These are phyloP conservation scores for Cystobasidium onofrii DNA, from an alignment of 768 basidiomycete genomes.

Conservation along the genomic window DNA sequence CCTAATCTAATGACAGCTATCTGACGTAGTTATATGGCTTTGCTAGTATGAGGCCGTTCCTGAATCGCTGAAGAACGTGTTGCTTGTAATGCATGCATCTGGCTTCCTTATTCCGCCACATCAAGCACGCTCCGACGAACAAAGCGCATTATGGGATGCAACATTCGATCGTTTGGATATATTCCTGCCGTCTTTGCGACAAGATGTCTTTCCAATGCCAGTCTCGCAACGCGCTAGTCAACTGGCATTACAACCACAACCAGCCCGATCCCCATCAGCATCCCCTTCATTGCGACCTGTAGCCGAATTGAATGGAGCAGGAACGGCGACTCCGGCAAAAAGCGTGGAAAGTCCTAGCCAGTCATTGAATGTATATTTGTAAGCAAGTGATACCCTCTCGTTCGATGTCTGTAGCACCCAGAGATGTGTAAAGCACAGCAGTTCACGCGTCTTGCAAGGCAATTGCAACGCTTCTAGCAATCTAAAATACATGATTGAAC, in stretches of 20 bases:
- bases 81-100: conserved; percentile 90
- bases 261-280: conserved; percentile 7
- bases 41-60: conserved; percentile 82
- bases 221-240: conserved; percentile 21
- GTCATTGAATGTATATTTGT: conserved; percentile 3
- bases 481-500: not conserved
- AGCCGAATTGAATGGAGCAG: not conserved
- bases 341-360: not conserved
- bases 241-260: conserved; percentile 23
- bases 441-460: too few relatives aligned
- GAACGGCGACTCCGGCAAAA: not conserved
- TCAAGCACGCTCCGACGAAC: conserved; percentile 52
- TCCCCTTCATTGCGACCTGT: conserved; percentile 8
- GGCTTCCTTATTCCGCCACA: conserved; percentile 65
- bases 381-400: not conserved
- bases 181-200: conserved; percentile 83
- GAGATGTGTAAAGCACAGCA: not conserved
- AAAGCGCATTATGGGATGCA: conserved; percentile 63
- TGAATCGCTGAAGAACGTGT: conserved; percentile 90
- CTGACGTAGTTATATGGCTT: not conserved
- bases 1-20: not conserved
- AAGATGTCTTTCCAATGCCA: conserved; percentile 53
- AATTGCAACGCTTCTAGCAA: not conserved
- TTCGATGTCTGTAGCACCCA: not conserved
- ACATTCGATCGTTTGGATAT: conserved; percentile 80